These are phyloP conservation scores for Digitaria exilis DNA, from an alignment of 202 grass and related monocot genomes.

Conservation along the genomic window DNA sequence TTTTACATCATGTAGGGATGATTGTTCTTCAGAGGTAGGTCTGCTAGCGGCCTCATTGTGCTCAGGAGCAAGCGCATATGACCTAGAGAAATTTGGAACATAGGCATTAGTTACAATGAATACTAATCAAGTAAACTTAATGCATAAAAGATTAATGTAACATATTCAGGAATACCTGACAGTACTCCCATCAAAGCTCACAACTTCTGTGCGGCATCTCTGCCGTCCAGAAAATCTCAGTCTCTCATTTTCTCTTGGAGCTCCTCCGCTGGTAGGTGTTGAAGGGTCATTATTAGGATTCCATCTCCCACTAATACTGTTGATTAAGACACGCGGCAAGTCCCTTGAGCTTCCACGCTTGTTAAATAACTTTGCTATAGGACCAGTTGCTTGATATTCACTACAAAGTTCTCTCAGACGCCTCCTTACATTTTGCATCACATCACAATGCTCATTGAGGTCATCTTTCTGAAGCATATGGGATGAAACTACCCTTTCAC, in stretches of 20 bases:
- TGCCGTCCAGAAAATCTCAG: constrained; percentile 70
- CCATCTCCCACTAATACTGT: constrained; percentile 86
- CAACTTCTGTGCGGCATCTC: constrained; percentile 68
- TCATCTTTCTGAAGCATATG: constrained; percentile 76
- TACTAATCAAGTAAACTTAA: constrained; percentile 24
- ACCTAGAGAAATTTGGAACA: constrained; percentile 53
- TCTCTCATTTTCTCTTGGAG: constrained; percentile 59
- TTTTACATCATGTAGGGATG: constrained; percentile 53
- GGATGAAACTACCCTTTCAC: constrained; percentile 72
- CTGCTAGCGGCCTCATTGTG: constrained; percentile 53
- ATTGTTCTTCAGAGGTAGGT: constrained; percentile 54
- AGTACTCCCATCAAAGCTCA: constrained; percentile 86
- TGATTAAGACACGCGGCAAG: constrained; percentile 59
- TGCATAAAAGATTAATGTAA: constrained; percentile 21
- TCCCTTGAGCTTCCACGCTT: constrained; percentile 65
- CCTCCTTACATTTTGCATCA: constrained; percentile 86
- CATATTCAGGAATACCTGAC: constrained; percentile 64
- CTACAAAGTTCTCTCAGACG: constrained; percentile 71
- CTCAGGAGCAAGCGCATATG: constrained; percentile 70
- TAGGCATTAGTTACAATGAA: constrained; percentile 10
- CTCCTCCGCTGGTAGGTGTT: constrained; percentile 46
- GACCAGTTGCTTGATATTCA: constrained; percentile 93
- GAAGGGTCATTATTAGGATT: constrained; percentile 62
- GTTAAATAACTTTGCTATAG: constrained; percentile 78
- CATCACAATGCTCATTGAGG: constrained; percentile 68